These are phyloP conservation scores for Lachancea quebecensis DNA, from an alignment of 805 yeast genomes.

Conservation along the genomic window DNA sequence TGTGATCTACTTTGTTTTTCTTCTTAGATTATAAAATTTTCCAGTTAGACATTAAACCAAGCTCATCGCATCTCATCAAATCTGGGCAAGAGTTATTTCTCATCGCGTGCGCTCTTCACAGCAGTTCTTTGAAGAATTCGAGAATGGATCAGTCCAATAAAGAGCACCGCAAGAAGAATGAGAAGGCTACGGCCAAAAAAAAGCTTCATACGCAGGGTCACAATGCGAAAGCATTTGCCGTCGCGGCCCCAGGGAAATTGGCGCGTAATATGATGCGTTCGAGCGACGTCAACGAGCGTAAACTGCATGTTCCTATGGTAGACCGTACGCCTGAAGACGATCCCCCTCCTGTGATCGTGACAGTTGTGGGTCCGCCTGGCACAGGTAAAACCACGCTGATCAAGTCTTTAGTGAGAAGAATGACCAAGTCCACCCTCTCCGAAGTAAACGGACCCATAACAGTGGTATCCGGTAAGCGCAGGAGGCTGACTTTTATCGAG, in stretches of 20 bases:
- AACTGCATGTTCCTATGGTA: slow-evolving; percentile 94
- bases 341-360: slow-evolving; percentile 94
- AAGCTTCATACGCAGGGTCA: slow-evolving; percentile 82
- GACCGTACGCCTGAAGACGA: slow-evolving; percentile 96
- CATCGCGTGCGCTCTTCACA: neutral
- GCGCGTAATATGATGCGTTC: slow-evolving; percentile 78
- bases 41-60: neutral
- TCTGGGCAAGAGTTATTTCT: slow-evolving; percentile 9
- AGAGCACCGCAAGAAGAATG: slow-evolving; percentile 64
- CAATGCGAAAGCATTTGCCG: slow-evolving; percentile 80
- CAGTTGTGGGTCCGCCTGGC: slow-evolving; percentile 98
- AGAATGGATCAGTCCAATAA: slow-evolving; percentile 62
- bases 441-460: slow-evolving; percentile 96
- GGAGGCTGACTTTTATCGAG: slow-evolving; percentile 88
- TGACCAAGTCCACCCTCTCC: slow-evolving; percentile 75
- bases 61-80: slow-evolving; percentile 11
- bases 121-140: neutral
- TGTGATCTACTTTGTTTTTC: neutral
- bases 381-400: slow-evolving; percentile 94
- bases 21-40: slow-evolving; percentile 1
- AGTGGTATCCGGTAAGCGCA: slow-evolving; percentile 88
- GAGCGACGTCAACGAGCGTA: slow-evolving; percentile 73
- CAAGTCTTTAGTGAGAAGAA: slow-evolving; percentile 77
- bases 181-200: slow-evolving; percentile 64
- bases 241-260: slow-evolving; percentile 77